Conservation (phyloP, 1,284 basidiomycete genomes). For the Ustilago esculenta region DNA sequence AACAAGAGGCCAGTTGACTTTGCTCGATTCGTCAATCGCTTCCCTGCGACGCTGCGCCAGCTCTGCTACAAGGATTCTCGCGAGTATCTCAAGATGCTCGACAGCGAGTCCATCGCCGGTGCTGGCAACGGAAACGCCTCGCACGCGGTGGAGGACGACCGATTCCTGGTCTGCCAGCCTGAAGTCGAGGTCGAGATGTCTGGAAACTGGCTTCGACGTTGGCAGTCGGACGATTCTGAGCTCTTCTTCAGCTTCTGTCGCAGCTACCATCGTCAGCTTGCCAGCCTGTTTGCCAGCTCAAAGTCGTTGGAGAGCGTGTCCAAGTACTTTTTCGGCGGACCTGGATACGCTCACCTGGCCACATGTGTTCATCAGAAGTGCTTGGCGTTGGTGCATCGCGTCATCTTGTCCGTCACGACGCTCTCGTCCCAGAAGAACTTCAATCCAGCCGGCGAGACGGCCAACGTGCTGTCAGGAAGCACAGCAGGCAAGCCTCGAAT, state of each 20-base stretch:
- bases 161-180: constrained; percentile 57
- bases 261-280: constrained; percentile 62
- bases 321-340: constrained; percentile 60
- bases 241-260: constrained; percentile 65
- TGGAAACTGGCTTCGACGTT: constrained; percentile 63
- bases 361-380: constrained; percentile 64
- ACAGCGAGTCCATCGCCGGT: constrained; percentile 33
- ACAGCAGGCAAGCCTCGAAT: constrained; percentile 63
- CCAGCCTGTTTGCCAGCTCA: constrained; percentile 46
- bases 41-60: constrained; percentile 50
- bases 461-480: constrained; percentile 61
- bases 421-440: constrained; percentile 65
- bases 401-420: constrained; percentile 63
- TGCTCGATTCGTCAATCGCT: constrained; percentile 39
- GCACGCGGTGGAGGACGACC: constrained; percentile 43
- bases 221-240: constrained; percentile 65
- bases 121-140: constrained; percentile 13
- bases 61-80: constrained; percentile 61
- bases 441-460: constrained; percentile 62
- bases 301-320: constrained; percentile 39
- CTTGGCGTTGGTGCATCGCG: constrained; percentile 58
- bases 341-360: constrained; percentile 61
- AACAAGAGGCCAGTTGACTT: constrained; percentile 42
- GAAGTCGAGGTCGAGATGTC: constrained; percentile 64
- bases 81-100: constrained; percentile 59